Conservation (phyloP, 768 basidiomycete genomes). For the Auriscalpium orientale region DNA sequence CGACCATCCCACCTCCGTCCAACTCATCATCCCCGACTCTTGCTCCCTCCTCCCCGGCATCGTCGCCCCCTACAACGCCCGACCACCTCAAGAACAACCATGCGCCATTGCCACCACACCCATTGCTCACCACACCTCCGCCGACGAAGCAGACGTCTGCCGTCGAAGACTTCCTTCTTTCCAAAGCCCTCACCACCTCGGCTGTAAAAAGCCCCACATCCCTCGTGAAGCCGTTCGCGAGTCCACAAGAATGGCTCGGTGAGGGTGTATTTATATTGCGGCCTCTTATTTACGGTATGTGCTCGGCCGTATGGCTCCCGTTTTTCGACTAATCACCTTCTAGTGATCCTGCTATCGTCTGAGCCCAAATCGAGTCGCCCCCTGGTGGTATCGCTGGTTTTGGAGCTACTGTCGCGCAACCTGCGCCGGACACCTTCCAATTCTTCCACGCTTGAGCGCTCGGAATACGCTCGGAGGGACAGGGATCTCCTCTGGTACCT, state of each 20-base stretch:
- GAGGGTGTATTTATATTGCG: conserved; percentile 66
- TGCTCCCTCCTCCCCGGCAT: conserved; percentile 47
- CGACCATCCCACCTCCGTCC: conserved; percentile 41
- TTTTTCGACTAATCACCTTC: background rate
- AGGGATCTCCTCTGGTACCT: conserved; percentile 80
- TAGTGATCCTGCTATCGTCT: conserved; percentile 32
- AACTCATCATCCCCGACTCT: conserved; percentile 52
- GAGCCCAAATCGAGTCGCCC: conserved; percentile 49
- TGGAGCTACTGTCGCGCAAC: conserved; percentile 71
- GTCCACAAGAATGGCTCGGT: conserved; percentile 66
- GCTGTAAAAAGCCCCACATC: conserved; percentile 66
- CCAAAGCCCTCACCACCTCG: conserved; percentile 69
- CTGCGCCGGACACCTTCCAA: conserved; percentile 61
- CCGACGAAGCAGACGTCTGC: conserved; percentile 45
- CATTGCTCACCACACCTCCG: conserved; percentile 47
- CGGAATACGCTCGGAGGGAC: conserved; percentile 79
- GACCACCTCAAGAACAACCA: conserved; percentile 80
- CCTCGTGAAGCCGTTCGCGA: conserved; percentile 52
- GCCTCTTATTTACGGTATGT: conserved; percentile 70
- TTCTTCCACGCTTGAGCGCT: conserved; percentile 56
- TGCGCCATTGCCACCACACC: conserved; percentile 54
- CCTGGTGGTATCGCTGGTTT: conserved; percentile 50
- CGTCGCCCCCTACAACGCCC: conserved; percentile 56
- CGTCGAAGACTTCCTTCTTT: conserved; percentile 75
- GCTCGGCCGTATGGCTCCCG: background rate